Evolutionary conservation across 306 rosid genomes (phyloP).

Genomic region (Hippophae tibetana): DNA sequence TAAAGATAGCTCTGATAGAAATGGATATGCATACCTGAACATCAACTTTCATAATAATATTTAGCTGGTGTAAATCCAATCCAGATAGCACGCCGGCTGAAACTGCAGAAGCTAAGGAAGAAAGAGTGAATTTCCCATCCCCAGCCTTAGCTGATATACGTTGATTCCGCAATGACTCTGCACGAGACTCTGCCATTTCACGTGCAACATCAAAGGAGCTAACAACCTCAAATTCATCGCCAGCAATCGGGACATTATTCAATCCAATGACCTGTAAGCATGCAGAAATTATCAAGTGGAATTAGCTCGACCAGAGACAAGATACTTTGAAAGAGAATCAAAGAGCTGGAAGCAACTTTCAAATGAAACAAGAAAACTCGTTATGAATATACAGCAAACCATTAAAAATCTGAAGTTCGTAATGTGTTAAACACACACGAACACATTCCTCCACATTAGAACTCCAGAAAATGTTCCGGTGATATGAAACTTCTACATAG

Average conservation of each 20-base stretch:
- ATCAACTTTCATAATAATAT: conserved; percentile 87
- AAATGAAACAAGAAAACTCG: no score
- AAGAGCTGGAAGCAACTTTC: not conserved
- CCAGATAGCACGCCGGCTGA: conserved; percentile 78
- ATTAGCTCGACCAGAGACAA: not conserved
- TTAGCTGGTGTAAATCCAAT: conserved; percentile 89
- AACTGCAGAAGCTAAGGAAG: conserved; percentile 96
- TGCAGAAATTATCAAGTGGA: conserved; percentile 12
- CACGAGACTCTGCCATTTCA: conserved; percentile 77
- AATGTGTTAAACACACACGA: no score
- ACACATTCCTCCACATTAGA: no score
- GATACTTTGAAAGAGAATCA: not conserved
- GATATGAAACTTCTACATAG: not conserved
- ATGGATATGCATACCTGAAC: conserved; percentile 66
- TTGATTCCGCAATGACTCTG: conserved; percentile 57
- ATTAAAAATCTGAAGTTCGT: no score
- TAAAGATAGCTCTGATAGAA: not conserved
- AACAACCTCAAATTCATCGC: conserved; percentile 87
- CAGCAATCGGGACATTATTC: conserved; percentile 85
- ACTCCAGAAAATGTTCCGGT: not conserved
- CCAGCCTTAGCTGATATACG: conserved; percentile 98
- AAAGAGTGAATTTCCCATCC: conserved; percentile 91
- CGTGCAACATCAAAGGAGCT: conserved; percentile 82
- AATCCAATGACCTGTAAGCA: conserved; percentile 69
- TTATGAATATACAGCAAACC: no score